Percentiles rank a stretch among this genome's conserved stretches.
Conservation (phyloP, 1,284 basidiomycete genomes). For the Ceratobasidium sp. region DNA sequence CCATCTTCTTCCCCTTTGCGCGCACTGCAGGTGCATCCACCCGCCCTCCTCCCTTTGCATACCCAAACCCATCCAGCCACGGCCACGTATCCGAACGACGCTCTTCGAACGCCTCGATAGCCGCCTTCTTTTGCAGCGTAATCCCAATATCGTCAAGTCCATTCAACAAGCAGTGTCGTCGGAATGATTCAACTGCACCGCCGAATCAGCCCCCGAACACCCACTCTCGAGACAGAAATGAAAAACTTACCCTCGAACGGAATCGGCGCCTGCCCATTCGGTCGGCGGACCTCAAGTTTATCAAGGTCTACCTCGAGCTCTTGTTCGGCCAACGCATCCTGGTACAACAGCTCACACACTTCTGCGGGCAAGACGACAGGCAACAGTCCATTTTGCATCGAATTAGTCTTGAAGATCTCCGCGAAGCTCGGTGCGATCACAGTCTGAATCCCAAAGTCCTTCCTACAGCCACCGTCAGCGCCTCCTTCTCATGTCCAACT, state of each 20-base stretch:
- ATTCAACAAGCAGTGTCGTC: conserved; percentile 90
- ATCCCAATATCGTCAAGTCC: conserved; percentile 94
- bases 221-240: neutral
- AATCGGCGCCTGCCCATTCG: conserved; percentile 77
- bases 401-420: conserved; percentile 93
- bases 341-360: conserved; percentile 78
- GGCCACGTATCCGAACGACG: conserved; percentile 82
- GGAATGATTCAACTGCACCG: conserved; percentile 77
- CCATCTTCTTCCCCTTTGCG: conserved; percentile 53
- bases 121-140: conserved; percentile 79
- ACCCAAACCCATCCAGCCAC: conserved; percentile 94
- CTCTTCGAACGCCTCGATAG: conserved; percentile 81
- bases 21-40: conserved; percentile 54
- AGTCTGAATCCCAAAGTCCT: conserved; percentile 94
- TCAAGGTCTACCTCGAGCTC: conserved; percentile 92
- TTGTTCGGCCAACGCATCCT: conserved; percentile 81
- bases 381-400: conserved; percentile 97
- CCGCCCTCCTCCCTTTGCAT: conserved; percentile 69
- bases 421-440: conserved; percentile 94
- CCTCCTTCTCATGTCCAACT: conserved; percentile 4
- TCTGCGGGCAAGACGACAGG: conserved; percentile 82
- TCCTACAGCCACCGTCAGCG: conserved; percentile 58
- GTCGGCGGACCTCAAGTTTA: conserved; percentile 82
- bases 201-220: neutral
- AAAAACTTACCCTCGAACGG: conserved; percentile 62